A percentile compares a stretch with the other conserved stretches of the same genome.
Conservation (phyloP, 208 protist species). For the Acanthamoeba royreba region DNA sequence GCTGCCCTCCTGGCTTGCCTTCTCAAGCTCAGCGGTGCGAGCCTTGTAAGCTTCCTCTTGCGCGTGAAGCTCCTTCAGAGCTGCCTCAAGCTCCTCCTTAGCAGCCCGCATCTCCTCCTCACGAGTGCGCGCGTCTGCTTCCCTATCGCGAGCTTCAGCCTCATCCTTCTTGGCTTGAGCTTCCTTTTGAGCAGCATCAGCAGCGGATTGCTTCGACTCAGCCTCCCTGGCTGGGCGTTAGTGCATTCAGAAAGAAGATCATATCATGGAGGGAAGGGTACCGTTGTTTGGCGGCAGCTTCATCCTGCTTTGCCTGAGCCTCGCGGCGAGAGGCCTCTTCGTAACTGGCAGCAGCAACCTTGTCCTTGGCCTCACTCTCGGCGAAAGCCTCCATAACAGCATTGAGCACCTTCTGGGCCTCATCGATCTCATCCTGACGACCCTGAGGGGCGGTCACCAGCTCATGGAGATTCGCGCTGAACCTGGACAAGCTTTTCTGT, state of each 20-base stretch:
- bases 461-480: background rate
- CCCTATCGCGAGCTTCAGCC: background rate
- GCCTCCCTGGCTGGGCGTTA: background rate
- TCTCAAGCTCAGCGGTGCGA: background rate
- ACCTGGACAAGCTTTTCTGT: too few species aligned
- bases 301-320: background rate
- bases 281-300: background rate
- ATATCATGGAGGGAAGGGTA: background rate
- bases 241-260: background rate
- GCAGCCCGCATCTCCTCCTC: conserved; percentile 10
- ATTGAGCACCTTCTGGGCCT: conserved; percentile 24
- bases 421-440: background rate
- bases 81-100: conserved; percentile 32
- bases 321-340: background rate
- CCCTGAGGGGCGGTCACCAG: conserved; percentile 39
- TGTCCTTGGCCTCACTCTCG: background rate
- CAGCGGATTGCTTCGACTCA: background rate
- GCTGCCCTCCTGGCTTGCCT: background rate
- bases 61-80: conserved; percentile 33
- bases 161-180: background rate
- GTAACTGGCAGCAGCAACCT: background rate
- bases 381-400: background rate
- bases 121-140: background rate
- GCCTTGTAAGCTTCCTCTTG: conserved; percentile 27
- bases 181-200: background rate